Base-by-base conservation (phyloP, 2,329 filamentous ascomycete species). In the Colletotrichum karsti region DNA sequence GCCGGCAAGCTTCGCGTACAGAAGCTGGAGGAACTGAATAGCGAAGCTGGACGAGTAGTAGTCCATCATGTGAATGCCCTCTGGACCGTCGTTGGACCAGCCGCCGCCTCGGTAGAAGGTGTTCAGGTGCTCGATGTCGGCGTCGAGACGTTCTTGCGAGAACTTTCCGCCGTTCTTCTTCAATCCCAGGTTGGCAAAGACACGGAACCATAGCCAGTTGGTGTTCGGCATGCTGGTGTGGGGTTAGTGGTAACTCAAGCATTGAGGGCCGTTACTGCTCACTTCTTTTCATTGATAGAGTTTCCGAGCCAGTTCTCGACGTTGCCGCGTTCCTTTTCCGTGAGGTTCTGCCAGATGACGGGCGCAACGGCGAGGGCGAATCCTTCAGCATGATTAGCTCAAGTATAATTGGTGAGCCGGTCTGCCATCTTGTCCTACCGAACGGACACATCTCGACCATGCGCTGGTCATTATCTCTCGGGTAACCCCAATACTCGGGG, bases 371-470 rank as follows among this genome's bases (percentile, higher is more conserved):
- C 92, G 59, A 95, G 82, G 1, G 92, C 88, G 73, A 90, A 95
- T 1, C 92, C 83, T 84, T 15, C 41, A 15, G 9, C 3, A 66
- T 7, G 3, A 33, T 60, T 30, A 68, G 54, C n/a, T 15, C 15
- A 10, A 2, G 13, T 22, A 7, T 33, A 35, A 20, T 13, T n/a
- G n/a, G 12, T 28, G 28, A 12, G 2, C 4, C 10, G n/a, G 9
- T 5, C 8, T 4, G 18, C 4, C 4, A 33, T 13, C 20, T 12
- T 6, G 18, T 13, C 75, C 68, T 76, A 84, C 84, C 93, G 66
- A 95, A 84, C 1, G 92, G 92, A 75, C 92, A 94, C 85, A 94
- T 93, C 77, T 95, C 93, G 3, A 95, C 93, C 93, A 95, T 95
- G 26, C 92, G 84, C 82, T 95, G 92, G 74, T 95, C 93, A 64